phyloP scores from a whole-genome alignment of 2,329 filamentous ascomycete genomes.

The Lojkania enalia region DNA sequence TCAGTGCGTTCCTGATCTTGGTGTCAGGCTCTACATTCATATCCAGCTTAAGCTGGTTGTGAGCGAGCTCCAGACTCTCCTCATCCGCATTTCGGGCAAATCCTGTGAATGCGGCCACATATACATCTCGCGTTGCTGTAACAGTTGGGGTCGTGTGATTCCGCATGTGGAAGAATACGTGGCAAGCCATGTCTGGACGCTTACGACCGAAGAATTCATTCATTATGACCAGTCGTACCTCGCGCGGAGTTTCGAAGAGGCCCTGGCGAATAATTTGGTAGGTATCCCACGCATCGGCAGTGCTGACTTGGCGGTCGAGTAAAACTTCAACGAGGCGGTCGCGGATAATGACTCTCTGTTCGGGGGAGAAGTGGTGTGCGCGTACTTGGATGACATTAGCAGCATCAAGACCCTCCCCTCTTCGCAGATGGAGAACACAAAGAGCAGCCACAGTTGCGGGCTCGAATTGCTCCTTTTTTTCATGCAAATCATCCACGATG shows the following conservation, averaged over 20 bases:
- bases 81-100: constrained; percentile 64
- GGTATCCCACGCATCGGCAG: constrained; percentile 63
- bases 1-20: constrained; percentile 77
- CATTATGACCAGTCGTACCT: constrained; percentile 74
- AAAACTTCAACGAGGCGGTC: constrained; percentile 70
- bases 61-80: constrained; percentile 72
- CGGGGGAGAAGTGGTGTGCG: constrained; percentile 68
- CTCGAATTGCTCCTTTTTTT: constrained; percentile 68
- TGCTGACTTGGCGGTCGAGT: constrained; percentile 66
- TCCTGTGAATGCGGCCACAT: constrained; percentile 76
- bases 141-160: constrained; percentile 65
- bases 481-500: constrained; percentile 73
- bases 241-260: constrained; percentile 65
- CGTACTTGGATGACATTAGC: constrained; percentile 81
- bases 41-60: constrained; percentile 96
- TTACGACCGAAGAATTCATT: constrained; percentile 75
- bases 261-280: constrained; percentile 62
- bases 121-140: constrained; percentile 73
- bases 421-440: constrained; percentile 72
- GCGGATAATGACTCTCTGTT: constrained; percentile 69
- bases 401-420: constrained; percentile 76
- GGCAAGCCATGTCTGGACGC: constrained; percentile 80
- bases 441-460: constrained; percentile 74
- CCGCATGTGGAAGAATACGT: constrained; percentile 95
- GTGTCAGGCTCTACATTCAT: constrained; percentile 77